These are phyloP conservation scores for Xylaria sp. DNA, from an alignment of 2,329 filamentous ascomycete species.

Conservation along the genomic window DNA sequence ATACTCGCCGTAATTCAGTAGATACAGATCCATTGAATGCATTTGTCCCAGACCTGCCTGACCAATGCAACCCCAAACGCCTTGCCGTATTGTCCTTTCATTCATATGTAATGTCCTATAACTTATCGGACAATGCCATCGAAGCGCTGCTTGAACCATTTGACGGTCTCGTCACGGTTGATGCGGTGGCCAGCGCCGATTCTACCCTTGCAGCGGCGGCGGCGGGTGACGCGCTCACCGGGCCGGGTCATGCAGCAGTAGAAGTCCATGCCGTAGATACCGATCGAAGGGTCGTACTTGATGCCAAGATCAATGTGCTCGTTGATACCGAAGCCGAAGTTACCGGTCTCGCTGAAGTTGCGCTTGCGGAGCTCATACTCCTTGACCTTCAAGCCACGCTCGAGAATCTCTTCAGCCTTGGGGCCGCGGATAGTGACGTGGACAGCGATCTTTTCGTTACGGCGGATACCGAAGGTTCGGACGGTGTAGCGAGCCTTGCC, in stretches of 20 bases:
- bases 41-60: constrained; percentile 50
- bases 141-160: constrained; percentile 92
- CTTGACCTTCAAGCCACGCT: constrained; percentile 99
- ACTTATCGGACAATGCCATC: constrained; percentile 98
- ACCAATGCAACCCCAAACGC: constrained; percentile 47
- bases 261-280: constrained; percentile 99
- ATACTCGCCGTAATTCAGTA: constrained; percentile 49
- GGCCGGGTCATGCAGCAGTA: constrained; percentile 99
- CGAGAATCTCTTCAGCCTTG: constrained; percentile 99
- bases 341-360: constrained; percentile 99
- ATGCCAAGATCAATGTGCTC: constrained; percentile 99
- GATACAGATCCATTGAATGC: constrained; percentile 47
- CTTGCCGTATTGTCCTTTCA: constrained; percentile 39
- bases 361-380: constrained; percentile 99
- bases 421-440: constrained; percentile 99
- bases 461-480: constrained; percentile 99
- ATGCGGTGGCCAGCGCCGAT: constrained; percentile 92
- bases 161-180: constrained; percentile 92
- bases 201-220: constrained; percentile 84
- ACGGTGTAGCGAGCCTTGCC: constrained; percentile 99
- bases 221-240: constrained; percentile 96
- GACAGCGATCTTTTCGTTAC: constrained; percentile 99
- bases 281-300: constrained; percentile 98
- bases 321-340: constrained; percentile 99
- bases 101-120: constrained; percentile 30